Base-by-base conservation (phyloP, 1,139 yeast genomes). In the Eremothecium sinecaudum region DNA sequence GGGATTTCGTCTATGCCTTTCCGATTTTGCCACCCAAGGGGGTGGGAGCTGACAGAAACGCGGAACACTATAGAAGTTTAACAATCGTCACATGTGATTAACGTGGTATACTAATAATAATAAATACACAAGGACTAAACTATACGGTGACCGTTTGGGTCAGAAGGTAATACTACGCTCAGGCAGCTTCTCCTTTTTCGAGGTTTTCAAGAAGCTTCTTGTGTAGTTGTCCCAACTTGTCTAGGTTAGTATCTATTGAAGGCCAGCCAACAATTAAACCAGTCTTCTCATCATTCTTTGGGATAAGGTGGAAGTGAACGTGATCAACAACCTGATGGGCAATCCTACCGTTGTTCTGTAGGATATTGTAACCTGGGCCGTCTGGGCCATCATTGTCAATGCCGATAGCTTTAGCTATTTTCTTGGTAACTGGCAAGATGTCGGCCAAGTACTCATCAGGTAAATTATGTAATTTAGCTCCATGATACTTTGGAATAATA, bases 241-340 rank as follows among this genome's bases (percentile, higher is more conserved):
- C 80, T 54, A 79, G 72, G 52, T 79, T 79, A 18, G 90, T 79
- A 37, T 68, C 71, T 46, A 75, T 73, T n/a, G 83, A 76, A 4
- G 96, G 96, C 96, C 97, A 87, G 20, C 90, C 94, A 23, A 87
- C 86, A 23, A 67, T 69, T 43, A 87, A 69, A 0, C 97, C 97
- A 12, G 86, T 65, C 24, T 68, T 68, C 2, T 58, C 64, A 47
- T 76, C 76, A 39, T 69, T 69, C 69, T 87, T 87, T 28, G 98
- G 98, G 52, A 90, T 90, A 60, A 90, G 73, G 57, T 90, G 98
- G 70, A 90, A 81, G 59, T 87, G 98, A 38, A 87, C 96, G 58
- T 90, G 98, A 51, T 81, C 94, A 41, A 90, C 96, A 39, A 69
- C 75, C 62, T 90, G 97, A 57, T 87, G 96, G 15, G 97, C 97